phyloP scores from a whole-genome alignment of 768 basidiomycete genomes.

The Tephrocybe sp. region DNA sequence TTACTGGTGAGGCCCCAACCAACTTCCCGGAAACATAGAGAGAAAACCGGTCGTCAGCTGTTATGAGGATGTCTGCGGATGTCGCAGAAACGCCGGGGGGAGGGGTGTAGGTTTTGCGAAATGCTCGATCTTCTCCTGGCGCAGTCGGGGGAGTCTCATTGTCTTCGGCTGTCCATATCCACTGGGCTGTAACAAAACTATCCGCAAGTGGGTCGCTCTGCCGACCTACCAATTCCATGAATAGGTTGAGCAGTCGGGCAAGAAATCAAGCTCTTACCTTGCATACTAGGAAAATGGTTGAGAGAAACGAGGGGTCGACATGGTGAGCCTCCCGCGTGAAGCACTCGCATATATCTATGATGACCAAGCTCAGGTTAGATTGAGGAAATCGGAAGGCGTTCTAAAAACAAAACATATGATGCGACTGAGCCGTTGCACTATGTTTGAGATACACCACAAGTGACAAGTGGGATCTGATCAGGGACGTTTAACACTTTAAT shows the following conservation, averaged over 20 bases:
- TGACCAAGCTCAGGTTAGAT: too few species aligned
- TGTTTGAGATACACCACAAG: too few species aligned
- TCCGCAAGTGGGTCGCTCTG: background rate
- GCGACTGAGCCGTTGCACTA: too few species aligned
- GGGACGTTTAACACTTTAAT: too few species aligned
- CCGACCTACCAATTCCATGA: background rate
- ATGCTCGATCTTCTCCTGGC: background rate
- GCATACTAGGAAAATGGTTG: background rate
- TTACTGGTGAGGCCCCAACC: background rate
- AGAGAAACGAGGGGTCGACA: too few species aligned
- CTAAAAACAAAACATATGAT: too few species aligned
- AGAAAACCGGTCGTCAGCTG: constrained; percentile 1
- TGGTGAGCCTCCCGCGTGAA: too few species aligned
- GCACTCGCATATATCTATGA: too few species aligned
- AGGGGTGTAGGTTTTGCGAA: constrained; percentile 6
- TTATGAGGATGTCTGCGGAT: constrained; percentile 10
- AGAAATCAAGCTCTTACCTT: background rate
- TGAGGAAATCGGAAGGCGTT: too few species aligned
- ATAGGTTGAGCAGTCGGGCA: background rate
- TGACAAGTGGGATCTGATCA: too few species aligned
- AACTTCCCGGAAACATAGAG: constrained; percentile 7
- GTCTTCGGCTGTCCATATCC: constrained; percentile 1
- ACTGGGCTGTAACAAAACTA: background rate
- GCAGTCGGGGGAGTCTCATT: background rate
- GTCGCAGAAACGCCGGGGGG: background rate